Evolutionary conservation across 148 eudicot species (phyloP).

Genomic region (Amaranthus cruentus): DNA sequence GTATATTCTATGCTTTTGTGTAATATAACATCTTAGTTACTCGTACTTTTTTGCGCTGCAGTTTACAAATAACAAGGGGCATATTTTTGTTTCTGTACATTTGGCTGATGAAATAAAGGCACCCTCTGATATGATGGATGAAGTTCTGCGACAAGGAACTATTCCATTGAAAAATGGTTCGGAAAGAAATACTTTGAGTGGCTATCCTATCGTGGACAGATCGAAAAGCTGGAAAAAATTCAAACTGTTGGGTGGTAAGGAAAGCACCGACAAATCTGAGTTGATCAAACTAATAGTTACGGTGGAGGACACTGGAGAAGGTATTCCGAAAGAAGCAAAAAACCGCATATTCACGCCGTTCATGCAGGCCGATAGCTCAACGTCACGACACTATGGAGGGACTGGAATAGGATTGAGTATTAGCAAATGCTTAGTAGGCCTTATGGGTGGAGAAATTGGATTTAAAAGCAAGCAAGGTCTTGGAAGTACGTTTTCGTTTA

Average conservation of each 20-base stretch:
- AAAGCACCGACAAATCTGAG: constrained; percentile 25
- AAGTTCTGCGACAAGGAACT: constrained; percentile 47
- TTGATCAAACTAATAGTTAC: constrained; percentile 55
- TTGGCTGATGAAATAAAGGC: constrained; percentile 60
- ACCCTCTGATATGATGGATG: constrained; percentile 43
- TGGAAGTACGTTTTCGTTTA: constrained; percentile 88
- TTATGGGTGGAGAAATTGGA: constrained; percentile 93
- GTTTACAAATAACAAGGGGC: constrained; percentile 80
- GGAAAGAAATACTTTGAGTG: constrained; percentile 54
- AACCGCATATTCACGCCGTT: constrained; percentile 74
- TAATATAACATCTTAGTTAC: not conserved
- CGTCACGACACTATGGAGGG: constrained; percentile 91
- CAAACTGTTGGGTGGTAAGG: constrained; percentile 26
- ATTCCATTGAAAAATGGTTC: constrained; percentile 23
- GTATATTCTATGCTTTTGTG: not conserved
- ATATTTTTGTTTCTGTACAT: constrained; percentile 83
- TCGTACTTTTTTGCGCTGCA: constrained; percentile 26
- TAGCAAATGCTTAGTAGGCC: constrained; percentile 75
- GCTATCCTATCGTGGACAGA: constrained; percentile 64
- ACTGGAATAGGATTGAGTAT: constrained; percentile 97
- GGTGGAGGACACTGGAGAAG: constrained; percentile 91
- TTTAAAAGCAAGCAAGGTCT: constrained; percentile 56
- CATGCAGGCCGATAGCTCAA: constrained; percentile 98
- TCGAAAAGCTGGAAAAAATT: constrained; percentile 64
- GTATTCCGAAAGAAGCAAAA: constrained; percentile 72